A percentile compares a stretch with the other conserved stretches of the same genome.
phyloP scores from a whole-genome alignment of 495 filamentous ascomycete genomes.

The Trichocladium uniseriatum region DNA sequence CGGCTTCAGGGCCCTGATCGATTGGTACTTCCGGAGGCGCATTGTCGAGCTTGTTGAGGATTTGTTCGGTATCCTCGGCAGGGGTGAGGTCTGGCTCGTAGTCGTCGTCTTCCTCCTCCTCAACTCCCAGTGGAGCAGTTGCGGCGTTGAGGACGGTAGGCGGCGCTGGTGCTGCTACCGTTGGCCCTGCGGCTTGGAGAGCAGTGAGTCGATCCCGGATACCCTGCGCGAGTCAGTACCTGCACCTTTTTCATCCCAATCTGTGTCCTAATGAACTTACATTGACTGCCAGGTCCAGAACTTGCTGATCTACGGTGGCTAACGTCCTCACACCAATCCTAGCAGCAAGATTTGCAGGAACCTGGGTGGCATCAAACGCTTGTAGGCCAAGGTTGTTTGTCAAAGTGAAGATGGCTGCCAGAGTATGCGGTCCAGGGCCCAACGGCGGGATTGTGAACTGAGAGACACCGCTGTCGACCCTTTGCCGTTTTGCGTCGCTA shows the following conservation, averaged over 20 bases:
- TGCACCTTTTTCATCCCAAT: background rate
- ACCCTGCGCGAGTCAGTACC: slow-evolving; percentile 27
- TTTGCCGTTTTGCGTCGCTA: slow-evolving; percentile 36
- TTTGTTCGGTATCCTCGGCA: slow-evolving; percentile 62
- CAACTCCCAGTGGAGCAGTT: slow-evolving; percentile 42
- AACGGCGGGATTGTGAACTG: slow-evolving; percentile 53
- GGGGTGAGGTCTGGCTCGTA: slow-evolving; percentile 78
- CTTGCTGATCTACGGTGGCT: slow-evolving; percentile 48
- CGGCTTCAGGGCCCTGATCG: slow-evolving; percentile 24
- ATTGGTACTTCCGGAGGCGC: slow-evolving; percentile 42
- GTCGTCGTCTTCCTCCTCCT: slow-evolving; percentile 68
- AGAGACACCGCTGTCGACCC: slow-evolving; percentile 20
- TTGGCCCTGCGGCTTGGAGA: slow-evolving; percentile 20
- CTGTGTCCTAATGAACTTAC: slow-evolving; percentile 22
- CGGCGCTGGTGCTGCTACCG: slow-evolving; percentile 16
- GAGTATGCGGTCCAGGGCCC: slow-evolving; percentile 62
- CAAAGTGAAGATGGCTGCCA: slow-evolving; percentile 74
- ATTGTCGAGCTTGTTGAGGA: slow-evolving; percentile 59
- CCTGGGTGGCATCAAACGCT: slow-evolving; percentile 68
- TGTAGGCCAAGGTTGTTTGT: slow-evolving; percentile 63
- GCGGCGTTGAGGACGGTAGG: slow-evolving; percentile 39
- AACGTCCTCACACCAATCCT: slow-evolving; percentile 68
- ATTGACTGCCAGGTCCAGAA: slow-evolving; percentile 60
- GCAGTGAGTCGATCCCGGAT: slow-evolving; percentile 30
- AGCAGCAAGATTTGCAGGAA: slow-evolving; percentile 64